Evolutionary conservation across 768 basidiomycete genomes (phyloP), one percentile per base, ranked within the genome.

Genomic region (Boletus vermiculosoides): DNA sequence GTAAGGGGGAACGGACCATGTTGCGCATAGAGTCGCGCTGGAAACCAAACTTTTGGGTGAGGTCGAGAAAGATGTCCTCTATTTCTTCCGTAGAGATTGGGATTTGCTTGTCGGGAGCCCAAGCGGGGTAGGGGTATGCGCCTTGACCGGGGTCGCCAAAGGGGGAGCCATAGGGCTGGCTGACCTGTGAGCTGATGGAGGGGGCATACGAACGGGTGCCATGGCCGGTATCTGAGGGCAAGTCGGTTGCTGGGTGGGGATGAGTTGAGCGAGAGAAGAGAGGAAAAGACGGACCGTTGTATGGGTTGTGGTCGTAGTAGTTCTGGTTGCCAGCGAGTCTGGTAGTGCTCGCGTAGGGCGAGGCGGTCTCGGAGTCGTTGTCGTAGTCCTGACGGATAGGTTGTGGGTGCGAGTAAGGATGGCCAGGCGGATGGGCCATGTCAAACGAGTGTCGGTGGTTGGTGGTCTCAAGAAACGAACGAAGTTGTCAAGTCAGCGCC

Each of bases 1-100:
- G 11, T 23, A 55, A 49, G 59, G 48, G 34, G 16, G 50, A 25
- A 77, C 80, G 45, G 61, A 87, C 90, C 89, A 91, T 95, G 78
- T 94, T 98, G 47, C 94, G 85, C 92, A 94, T 94, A 12, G 90
- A 93, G 71, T 95, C 94, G 44, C 88, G 83, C 76, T 95, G 97
- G 74, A 99, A 99, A 55, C 97, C 97, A 71, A 99, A 99, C 76
- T 99, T 99, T 78, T 98, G 94, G 42, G 94, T 88, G 58, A 99
- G 84, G 75, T 99, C 97, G 66, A 98, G 87, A 71, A 98, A 93
- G 61, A 99, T 96, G 72, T 98, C 97, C 73, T 98, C 97, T 55
- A 98, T 98, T 74, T 98, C 96, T 72, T 99, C 97, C 60, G 90
- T 94, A 40, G 94, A 94, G 71, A 99, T 89, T 59, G 97, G 97